These are phyloP conservation scores for Eudorina sp. DNA, from an alignment of 139 green algal species.

Conservation along the genomic window DNA sequence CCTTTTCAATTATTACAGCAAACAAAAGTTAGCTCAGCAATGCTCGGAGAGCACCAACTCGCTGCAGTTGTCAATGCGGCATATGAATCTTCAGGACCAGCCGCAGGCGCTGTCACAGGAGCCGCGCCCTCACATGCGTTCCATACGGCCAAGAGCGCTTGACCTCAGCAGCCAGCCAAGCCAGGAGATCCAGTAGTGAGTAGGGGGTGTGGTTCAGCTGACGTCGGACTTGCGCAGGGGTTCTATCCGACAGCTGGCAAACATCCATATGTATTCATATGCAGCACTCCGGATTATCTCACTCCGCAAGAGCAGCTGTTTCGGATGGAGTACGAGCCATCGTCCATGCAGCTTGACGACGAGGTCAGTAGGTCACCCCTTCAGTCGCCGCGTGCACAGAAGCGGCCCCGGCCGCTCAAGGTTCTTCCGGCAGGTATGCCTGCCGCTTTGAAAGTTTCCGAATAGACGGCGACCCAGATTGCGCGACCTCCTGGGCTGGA, in stretches of 20 bases:
- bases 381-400: conserved; percentile 50
- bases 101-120: not conserved
- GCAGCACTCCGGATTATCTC: conserved; percentile 65
- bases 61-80: conserved; percentile 20
- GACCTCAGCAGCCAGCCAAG: conserved; percentile 56
- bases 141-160: conserved; percentile 13
- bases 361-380: conserved; percentile 53
- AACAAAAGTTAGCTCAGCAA: conserved; percentile 31
- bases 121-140: conserved; percentile 13
- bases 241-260: too few species aligned
- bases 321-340: conserved; percentile 64
- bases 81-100: conserved; percentile 28
- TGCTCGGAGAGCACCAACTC: conserved; percentile 45
- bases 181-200: conserved; percentile 54
- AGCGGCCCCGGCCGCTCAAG: conserved; percentile 48
- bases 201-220: not conserved
- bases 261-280: too few species aligned
- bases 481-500: too few species aligned
- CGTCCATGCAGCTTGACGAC: conserved; percentile 22
- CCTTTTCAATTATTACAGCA: conserved; percentile 42
- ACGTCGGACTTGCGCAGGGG: too few species aligned
- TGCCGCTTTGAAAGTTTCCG: too few species aligned
- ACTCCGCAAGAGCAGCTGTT: conserved; percentile 74
- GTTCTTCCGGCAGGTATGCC: not conserved
- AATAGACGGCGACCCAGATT: too few species aligned